phyloP scores from a whole-genome alignment of 208 protist genomes.

The Lotmaria passim region DNA sequence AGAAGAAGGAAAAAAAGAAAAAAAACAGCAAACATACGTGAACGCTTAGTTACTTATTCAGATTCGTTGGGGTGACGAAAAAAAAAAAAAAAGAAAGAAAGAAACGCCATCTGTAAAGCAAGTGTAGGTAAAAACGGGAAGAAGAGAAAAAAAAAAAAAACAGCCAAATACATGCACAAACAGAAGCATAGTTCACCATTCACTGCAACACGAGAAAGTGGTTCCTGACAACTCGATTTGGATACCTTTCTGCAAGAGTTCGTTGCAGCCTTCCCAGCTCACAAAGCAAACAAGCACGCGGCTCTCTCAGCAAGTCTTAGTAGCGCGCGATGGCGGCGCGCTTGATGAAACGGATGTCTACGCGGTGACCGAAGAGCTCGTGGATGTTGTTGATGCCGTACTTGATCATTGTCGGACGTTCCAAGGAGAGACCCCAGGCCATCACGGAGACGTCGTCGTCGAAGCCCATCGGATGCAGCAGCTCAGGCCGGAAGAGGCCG shows the following conservation, averaged over 20 bases:
- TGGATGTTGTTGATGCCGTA: conserved; percentile 99
- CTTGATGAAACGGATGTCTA: conserved; percentile 90
- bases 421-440: conserved; percentile 99
- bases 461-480: conserved; percentile 99
- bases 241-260: too few species aligned
- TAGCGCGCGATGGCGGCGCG: conserved; percentile 86
- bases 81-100: too few species aligned
- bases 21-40: conserved; percentile 1
- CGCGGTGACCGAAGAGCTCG: conserved; percentile 98
- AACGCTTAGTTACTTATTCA: background rate
- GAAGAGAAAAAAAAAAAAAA: too few species aligned
- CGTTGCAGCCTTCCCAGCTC: background rate
- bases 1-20: conserved; percentile 14
- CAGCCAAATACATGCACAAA: too few species aligned
- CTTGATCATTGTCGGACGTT: conserved; percentile 99
- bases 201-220: too few species aligned
- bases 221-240: too few species aligned
- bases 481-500: conserved; percentile 99
- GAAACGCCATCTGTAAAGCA: background rate
- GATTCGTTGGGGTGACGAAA: background rate
- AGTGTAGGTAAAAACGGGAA: background rate
- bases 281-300: background rate
- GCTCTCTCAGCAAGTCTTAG: conserved; percentile 27
- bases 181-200: too few species aligned
- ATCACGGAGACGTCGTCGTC: conserved; percentile 97